Base-by-base conservation (phyloP, 176 grass and related monocot genomes). In the barley (Hordeum vulgare) region DNA sequence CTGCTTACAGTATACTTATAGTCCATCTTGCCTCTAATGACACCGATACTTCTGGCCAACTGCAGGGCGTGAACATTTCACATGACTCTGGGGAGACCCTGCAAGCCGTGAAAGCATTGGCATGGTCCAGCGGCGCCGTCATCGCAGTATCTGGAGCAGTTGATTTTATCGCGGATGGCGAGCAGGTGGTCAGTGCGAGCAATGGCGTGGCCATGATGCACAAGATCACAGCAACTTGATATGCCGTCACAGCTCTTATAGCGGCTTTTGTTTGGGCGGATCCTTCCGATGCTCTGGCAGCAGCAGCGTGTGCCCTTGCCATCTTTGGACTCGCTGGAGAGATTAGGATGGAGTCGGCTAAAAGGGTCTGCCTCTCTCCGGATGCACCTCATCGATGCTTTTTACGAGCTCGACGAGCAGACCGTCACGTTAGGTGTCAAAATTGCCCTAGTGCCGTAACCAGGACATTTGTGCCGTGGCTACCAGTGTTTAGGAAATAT, bases 191-290 rank as follows among this genome's bases (percentile, higher is more conserved):
- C 3, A 45, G 78, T 8, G 83, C 35, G 15, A 77, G 45, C 82
- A 98, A 98, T 4, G 95, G 95, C 3, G 92, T 95, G 64, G 31
- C 90, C 41, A 85, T 95, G 95, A 89, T 98, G 90, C 90, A 95
- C 81, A 94, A 88, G 76, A 93, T 95, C 40, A 98, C 92, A 0
- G 92, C 90, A 11, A 95, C 86, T 1, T 90, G 95, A 59, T 98
- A 93, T 18, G 82, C 90, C 0, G 88, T 93, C 39, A 95, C 96
- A 0, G 89, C 90, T 35, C 85, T 98, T 7, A 88, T 98, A 10
- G 74, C 90, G 2, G 93, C 92, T 26, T 98, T 98, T 77, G 84
- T 93, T 8, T 82, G 92, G 2, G 76, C 91, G 3, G 96, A 98
- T 80, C 90, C 92, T 17, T 86, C 85, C 3, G 85, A 91, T 45